phyloP scores from a whole-genome alignment of 1,139 yeast species.

The Hansenula sp. region DNA sequence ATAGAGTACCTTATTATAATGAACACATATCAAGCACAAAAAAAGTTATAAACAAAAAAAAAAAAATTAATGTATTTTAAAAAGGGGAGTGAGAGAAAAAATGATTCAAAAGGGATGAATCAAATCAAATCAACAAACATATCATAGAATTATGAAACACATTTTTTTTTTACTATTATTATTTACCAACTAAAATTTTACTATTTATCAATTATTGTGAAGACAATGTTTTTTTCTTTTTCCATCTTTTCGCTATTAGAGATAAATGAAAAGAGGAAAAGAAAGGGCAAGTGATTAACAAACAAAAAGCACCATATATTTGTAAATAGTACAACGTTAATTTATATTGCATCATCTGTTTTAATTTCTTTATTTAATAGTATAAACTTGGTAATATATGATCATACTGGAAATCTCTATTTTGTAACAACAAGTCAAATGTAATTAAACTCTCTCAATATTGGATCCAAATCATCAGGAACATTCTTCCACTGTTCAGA shows the following conservation, averaged over 20 bases:
- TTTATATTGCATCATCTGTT: neutral
- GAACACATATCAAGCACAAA: neutral
- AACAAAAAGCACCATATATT: neutral
- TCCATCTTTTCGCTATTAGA: neutral
- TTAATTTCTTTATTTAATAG: neutral
- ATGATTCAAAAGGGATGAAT: neutral
- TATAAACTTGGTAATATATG: neutral
- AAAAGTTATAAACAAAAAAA: too few species aligned
- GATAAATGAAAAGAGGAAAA: neutral
- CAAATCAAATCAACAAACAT: neutral
- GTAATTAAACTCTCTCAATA: constrained; percentile 8
- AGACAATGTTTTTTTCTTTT: neutral
- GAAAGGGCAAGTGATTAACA: neutral
- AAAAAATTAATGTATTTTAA: neutral
- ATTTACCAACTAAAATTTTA: neutral
- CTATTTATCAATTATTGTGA: neutral
- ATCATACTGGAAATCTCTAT: neutral
- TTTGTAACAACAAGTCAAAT: neutral
- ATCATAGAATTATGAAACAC: neutral
- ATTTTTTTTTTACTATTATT: neutral
- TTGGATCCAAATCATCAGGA: constrained; percentile 37
- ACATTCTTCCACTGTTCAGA: constrained; percentile 30
- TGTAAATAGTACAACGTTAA: neutral
- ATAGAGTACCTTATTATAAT: too few species aligned
- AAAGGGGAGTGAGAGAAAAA: neutral